These are phyloP conservation scores for Linum usitatissimum DNA, from an alignment of 345 rosid genomes.

Conservation along the genomic window DNA sequence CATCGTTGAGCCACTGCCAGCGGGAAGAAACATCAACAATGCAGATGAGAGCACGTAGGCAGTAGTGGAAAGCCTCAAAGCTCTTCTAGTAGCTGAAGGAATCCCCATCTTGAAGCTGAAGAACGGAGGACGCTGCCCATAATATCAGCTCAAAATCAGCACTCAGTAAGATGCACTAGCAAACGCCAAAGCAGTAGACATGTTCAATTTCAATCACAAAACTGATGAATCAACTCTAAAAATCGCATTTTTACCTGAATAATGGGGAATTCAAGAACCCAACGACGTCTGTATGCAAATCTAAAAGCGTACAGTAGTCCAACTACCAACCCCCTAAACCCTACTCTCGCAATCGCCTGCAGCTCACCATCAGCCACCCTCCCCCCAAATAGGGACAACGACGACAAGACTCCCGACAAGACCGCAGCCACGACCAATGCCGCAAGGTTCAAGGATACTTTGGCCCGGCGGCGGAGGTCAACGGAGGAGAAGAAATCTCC, in stretches of 20 bases:
- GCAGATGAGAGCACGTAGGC: constrained; percentile 38
- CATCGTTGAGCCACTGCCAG: constrained; percentile 27
- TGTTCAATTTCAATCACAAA: background rate
- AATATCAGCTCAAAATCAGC: constrained; percentile 11
- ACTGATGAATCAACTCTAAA: background rate
- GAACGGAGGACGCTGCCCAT: constrained; percentile 61
- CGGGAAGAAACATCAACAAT: constrained; percentile 32
- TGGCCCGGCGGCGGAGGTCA: constrained; percentile 42
- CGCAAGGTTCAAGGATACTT: constrained; percentile 31
- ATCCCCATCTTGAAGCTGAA: constrained; percentile 87
- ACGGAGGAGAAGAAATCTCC: constrained; percentile 8
- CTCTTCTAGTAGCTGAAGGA: constrained; percentile 38
- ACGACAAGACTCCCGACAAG: constrained; percentile 35
- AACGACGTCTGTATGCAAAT: constrained; percentile 41
- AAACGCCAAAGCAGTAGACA: background rate
- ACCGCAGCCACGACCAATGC: constrained; percentile 34
- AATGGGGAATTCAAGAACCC: constrained; percentile 80
- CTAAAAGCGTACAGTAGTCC: constrained; percentile 54
- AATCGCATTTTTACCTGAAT: constrained; percentile 48
- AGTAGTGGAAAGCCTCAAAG: constrained; percentile 46
- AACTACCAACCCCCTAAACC: constrained; percentile 56
- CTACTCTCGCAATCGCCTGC: constrained; percentile 24
- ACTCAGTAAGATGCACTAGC: background rate
- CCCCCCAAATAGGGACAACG: constrained; percentile 31
- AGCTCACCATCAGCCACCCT: constrained; percentile 12